These are phyloP conservation scores for Gossypium trilobum DNA, from an alignment of 441 rosid genomes.

Conservation along the genomic window DNA sequence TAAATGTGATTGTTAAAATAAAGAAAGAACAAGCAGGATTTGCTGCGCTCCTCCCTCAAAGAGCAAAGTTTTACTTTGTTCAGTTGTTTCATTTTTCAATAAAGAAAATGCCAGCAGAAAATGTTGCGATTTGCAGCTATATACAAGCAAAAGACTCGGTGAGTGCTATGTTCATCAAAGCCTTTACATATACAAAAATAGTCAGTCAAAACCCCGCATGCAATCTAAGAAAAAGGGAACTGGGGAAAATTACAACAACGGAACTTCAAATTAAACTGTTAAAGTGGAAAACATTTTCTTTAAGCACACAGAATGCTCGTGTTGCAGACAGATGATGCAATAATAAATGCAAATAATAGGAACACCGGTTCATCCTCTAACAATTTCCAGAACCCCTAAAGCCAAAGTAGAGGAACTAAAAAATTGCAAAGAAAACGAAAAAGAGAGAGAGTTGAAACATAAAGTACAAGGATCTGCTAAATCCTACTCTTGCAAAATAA, in stretches of 20 bases:
- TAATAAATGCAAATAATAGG: background rate
- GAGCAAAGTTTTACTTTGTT: background rate
- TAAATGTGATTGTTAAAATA: background rate
- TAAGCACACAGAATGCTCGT: background rate
- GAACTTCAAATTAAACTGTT: background rate
- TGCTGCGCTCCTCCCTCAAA: background rate
- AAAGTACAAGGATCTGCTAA: background rate
- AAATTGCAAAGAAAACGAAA: background rate
- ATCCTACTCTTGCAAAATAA: background rate
- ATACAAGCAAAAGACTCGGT: background rate
- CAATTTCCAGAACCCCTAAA: background rate
- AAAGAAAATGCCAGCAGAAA: background rate
- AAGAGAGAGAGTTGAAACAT: background rate
- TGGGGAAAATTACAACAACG: background rate
- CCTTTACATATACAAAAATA: background rate
- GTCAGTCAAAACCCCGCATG: background rate
- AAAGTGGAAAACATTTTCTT: background rate
- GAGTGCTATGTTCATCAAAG: background rate
- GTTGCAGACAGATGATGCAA: no score
- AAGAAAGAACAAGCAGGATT: background rate
- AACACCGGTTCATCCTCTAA: background rate
- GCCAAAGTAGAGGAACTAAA: background rate
- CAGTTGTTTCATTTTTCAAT: background rate
- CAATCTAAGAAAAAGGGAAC: constrained; percentile 3
- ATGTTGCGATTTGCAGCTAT: background rate